Evolutionary conservation across 305 asterid genomes (phyloP).

Genomic region (Fraxinus albicans): DNA sequence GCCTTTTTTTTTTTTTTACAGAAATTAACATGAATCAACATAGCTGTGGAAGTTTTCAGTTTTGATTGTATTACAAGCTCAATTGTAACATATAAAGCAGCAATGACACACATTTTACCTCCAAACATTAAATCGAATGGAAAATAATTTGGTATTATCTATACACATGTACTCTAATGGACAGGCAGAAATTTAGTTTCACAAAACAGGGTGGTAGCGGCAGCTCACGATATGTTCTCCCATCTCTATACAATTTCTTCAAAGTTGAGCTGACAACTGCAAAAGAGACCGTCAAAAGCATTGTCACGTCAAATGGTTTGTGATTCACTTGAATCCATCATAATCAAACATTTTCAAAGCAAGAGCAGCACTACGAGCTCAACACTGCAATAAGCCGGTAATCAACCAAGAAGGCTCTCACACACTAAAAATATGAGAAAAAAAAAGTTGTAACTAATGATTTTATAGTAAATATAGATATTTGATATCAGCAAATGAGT

Average conservation of each 20-base stretch:
- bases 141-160: conserved; percentile 16
- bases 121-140: conserved; percentile 16
- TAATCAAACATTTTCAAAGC: neutral
- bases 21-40: neutral
- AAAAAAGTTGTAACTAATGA: neutral
- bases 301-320: neutral
- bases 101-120: conserved; percentile 26
- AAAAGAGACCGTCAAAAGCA: neutral
- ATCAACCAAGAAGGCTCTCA: neutral
- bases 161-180: conserved; percentile 32
- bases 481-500: neutral
- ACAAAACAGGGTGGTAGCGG: neutral
- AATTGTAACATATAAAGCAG: conserved; percentile 20
- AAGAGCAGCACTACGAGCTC: neutral
- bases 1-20: neutral
- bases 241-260: conserved; percentile 22
- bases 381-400: neutral
- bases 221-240: conserved; percentile 25
- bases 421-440: neutral
- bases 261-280: conserved; percentile 20
- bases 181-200: conserved; percentile 23
- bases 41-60: neutral
- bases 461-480: neutral
- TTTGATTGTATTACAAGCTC: neutral
- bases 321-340: neutral